These are phyloP conservation scores for Schizosaccharomyces octosporus DNA, from an alignment of 805 yeast species.

Conservation along the genomic window DNA sequence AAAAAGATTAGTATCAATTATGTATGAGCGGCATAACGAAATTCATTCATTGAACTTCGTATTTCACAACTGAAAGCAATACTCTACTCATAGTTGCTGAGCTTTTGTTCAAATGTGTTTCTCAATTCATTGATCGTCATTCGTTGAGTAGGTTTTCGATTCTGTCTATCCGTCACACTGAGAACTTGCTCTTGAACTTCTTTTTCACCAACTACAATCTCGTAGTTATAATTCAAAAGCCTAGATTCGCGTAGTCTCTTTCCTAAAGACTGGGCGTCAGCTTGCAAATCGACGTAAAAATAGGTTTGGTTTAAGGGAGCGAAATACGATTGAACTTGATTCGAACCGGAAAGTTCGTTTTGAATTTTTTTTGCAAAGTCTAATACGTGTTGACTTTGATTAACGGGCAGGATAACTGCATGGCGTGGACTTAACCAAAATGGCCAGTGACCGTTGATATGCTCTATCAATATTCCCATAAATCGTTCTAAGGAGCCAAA, in stretches of 20 bases:
- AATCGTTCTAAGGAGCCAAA: constrained; percentile 88
- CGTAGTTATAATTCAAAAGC: constrained; percentile 46
- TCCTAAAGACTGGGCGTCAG: constrained; percentile 55
- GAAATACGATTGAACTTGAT: constrained; percentile 15
- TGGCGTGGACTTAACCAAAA: constrained; percentile 91
- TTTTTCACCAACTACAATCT: constrained; percentile 68
- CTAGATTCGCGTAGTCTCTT: constrained; percentile 59
- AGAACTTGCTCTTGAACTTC: constrained; percentile 37
- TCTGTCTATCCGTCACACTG: constrained; percentile 20
- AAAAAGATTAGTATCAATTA: no score
- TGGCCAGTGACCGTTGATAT: constrained; percentile 86
- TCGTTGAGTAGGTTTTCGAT: not conserved
- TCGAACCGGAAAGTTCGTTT: constrained; percentile 16
- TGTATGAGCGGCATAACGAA: no score
- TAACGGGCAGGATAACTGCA: constrained; percentile 57
- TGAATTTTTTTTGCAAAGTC: constrained; percentile 29
- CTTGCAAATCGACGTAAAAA: constrained; percentile 55
- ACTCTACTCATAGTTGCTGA: not conserved
- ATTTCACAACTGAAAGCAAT: no score
- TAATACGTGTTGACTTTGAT: constrained; percentile 28
- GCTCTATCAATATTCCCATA: constrained; percentile 71
- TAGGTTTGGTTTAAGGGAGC: constrained; percentile 32
- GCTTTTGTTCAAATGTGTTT: not conserved
- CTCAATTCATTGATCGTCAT: not conserved
- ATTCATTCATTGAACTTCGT: no score